Conservation (phyloP, 176 grass and related monocot genomes). For the Chloris gayana region DNA sequence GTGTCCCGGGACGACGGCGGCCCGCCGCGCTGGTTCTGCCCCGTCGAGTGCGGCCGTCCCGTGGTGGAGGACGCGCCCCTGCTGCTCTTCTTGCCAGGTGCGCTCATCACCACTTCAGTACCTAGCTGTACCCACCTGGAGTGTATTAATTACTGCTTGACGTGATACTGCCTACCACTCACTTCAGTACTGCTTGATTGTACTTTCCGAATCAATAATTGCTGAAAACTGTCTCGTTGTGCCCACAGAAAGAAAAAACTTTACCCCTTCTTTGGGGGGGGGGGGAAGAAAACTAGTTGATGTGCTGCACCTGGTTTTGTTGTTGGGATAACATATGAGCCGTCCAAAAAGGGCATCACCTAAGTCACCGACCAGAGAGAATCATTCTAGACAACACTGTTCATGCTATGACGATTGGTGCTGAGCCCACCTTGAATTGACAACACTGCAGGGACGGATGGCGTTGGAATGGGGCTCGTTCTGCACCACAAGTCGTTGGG, state of each 20-base stretch:
- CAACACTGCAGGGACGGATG: slow-evolving; percentile 66
- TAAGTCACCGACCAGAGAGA: not conserved
- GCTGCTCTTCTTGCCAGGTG: slow-evolving; percentile 93
- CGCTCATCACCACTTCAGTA: not conserved
- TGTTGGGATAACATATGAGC: not conserved
- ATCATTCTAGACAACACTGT: not conserved
- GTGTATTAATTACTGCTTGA: not conserved
- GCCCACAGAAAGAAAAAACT: not conserved
- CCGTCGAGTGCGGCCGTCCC: slow-evolving; percentile 59
- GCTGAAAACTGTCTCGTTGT: not conserved
- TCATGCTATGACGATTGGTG: not conserved
- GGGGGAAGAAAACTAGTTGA: not conserved
- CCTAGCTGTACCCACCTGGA: not conserved
- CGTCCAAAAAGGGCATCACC: not conserved
- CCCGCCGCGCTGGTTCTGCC: slow-evolving; percentile 90
- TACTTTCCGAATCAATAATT: not conserved
- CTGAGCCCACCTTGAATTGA: not conserved
- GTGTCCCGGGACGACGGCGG: slow-evolving; percentile 63
- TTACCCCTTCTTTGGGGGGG: too few species aligned
- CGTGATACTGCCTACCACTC: not conserved
- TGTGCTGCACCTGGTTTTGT: not conserved
- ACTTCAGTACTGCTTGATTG: not conserved
- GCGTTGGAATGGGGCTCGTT: slow-evolving; percentile 83
- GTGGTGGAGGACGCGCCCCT: slow-evolving; percentile 60
- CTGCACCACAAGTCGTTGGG: slow-evolving; percentile 95